phyloP scores from a whole-genome alignment of 75 land plant species.

The Cryptomeria japonica region DNA sequence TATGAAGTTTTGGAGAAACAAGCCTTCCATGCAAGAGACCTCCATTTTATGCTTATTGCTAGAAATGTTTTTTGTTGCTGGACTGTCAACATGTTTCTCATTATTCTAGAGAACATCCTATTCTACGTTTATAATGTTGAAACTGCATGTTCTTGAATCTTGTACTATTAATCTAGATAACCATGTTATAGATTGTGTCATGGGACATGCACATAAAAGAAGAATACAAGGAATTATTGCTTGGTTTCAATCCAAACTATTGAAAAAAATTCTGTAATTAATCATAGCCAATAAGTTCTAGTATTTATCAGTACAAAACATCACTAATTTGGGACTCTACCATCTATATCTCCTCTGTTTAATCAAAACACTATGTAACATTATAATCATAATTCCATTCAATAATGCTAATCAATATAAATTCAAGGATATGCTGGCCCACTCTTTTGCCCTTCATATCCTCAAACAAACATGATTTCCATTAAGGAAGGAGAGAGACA shows the following conservation, averaged over 20 bases:
- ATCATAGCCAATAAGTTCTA: no score
- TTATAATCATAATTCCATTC: no score
- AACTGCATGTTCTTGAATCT: background rate
- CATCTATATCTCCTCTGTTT: no score
- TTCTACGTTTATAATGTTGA: background rate
- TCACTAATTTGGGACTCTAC: no score
- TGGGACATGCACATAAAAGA: background rate
- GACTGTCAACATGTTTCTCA: background rate
- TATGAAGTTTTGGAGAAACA: background rate
- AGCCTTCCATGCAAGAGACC: background rate
- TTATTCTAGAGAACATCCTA: background rate
- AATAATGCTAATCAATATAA: no score
- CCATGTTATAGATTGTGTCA: background rate
- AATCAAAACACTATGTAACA: no score
- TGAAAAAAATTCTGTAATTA: no score
- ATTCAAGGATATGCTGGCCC: no score
- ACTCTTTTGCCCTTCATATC: no score
- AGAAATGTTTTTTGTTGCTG: background rate
- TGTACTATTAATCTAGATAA: background rate
- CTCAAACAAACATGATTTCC: no score
- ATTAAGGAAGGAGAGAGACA: no score
- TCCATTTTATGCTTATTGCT: background rate
- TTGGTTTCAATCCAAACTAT: background rate
- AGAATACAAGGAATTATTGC: background rate
- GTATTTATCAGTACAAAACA: no score